phyloP scores from a whole-genome alignment of 1,284 basidiomycete species.

The Pseudomicrostroma phylloplanum region DNA sequence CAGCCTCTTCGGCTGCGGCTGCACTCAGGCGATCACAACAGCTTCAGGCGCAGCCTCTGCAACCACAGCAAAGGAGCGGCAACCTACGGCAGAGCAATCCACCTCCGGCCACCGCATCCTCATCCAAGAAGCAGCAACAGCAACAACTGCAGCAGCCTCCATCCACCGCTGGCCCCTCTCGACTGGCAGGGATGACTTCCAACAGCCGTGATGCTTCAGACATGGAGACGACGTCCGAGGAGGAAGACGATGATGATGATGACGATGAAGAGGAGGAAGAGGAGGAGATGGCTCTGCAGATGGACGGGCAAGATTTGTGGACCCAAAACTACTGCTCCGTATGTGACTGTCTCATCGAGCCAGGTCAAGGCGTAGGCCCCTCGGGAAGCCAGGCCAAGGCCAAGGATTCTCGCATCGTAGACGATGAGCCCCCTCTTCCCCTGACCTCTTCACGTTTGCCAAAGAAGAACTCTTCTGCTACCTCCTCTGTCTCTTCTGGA shows the following conservation, averaged over 20 bases:
- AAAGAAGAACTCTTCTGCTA: not conserved
- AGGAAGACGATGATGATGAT: conserved; percentile 11
- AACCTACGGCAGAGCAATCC: no score
- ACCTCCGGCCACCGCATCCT: no score
- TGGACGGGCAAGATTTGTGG: conserved; percentile 45
- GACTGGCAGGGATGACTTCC: no score
- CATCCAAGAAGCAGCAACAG: no score
- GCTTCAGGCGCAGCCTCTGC: no score
- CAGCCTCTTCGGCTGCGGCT: no score
- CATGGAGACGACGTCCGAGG: no score
- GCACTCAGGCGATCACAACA: no score
- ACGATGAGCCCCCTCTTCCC: conserved; percentile 5
- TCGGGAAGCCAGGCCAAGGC: not conserved
- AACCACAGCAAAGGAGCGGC: no score
- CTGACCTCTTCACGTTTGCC: conserved; percentile 6
- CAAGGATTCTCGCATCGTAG: conserved; percentile 5
- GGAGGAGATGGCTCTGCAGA: conserved; percentile 34
- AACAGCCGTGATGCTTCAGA: no score
- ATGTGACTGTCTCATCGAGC: conserved; percentile 43
- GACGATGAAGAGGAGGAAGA: conserved; percentile 29
- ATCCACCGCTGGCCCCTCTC: no score
- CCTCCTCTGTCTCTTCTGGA: conserved; percentile 9
- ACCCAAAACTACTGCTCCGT: conserved; percentile 37
- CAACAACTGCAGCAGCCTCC: no score
- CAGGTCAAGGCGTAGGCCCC: conserved; percentile 32